These are phyloP conservation scores for Saccharomyces hybrid DNA, from an alignment of 1,139 yeast species.

Conservation along the genomic window DNA sequence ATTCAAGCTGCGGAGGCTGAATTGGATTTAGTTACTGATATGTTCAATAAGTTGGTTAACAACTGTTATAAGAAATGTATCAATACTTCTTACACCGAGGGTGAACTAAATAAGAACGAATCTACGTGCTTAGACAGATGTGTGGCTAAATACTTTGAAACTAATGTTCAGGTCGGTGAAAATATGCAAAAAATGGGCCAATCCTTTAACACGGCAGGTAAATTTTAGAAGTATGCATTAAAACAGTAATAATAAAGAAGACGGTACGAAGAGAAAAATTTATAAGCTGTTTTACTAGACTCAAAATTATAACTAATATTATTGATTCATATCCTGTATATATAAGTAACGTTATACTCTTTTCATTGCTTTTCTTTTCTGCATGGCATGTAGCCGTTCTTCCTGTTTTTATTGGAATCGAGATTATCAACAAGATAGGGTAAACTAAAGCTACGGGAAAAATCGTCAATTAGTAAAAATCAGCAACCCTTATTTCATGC, in stretches of 20 bases:
- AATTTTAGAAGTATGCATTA: constrained; percentile 15
- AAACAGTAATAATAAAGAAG: background rate
- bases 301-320: constrained; percentile 2
- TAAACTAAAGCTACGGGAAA: background rate
- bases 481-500: background rate
- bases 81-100: constrained; percentile 53
- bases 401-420: background rate
- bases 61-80: constrained; percentile 91
- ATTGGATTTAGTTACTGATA: constrained; percentile 91
- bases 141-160: constrained; percentile 92
- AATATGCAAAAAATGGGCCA: constrained; percentile 72
- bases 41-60: constrained; percentile 81
- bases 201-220: constrained; percentile 35
- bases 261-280: background rate
- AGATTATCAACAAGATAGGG: background rate
- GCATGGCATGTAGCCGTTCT: background rate
- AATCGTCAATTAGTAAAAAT: background rate
- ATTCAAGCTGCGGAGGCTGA: constrained; percentile 82
- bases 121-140: constrained; percentile 93
- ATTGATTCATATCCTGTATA: background rate
- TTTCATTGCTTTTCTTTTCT: background rate
- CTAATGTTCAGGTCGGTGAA: constrained; percentile 94
- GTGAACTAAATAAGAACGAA: constrained; percentile 78
- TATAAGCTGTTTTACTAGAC: constrained; percentile 1
- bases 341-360: background rate